phyloP scores from a whole-genome alignment of 2,329 filamentous ascomycete genomes.

The Xylaria hypoxylon region DNA sequence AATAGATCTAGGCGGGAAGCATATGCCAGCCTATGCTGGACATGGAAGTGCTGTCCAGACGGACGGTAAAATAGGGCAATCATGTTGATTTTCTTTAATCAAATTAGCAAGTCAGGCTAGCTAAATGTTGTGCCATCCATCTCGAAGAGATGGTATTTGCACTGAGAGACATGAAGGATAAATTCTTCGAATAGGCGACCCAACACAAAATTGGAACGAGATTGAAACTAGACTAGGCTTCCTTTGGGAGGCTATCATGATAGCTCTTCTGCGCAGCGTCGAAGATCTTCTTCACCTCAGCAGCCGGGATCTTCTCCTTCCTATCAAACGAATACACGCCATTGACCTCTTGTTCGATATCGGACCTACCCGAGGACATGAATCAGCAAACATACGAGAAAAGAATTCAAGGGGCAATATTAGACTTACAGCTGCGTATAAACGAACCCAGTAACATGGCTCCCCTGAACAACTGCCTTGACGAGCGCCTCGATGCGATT shows the following conservation, averaged over 20 bases:
- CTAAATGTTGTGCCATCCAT: too few relatives aligned
- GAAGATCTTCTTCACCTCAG: constrained; percentile 68
- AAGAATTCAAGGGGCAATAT: neutral
- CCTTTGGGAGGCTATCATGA: constrained; percentile 48
- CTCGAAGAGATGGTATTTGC: neutral
- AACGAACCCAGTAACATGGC: constrained; percentile 69
- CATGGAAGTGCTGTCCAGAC: too few relatives aligned
- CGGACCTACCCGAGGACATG: constrained; percentile 52
- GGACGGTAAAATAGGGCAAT: neutral
- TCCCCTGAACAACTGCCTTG: constrained; percentile 67
- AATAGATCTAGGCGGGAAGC: too few relatives aligned
- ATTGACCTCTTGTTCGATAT: constrained; percentile 77
- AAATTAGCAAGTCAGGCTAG: neutral
- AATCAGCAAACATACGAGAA: constrained; percentile 21
- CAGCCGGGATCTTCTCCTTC: constrained; percentile 68
- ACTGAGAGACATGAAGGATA: neutral
- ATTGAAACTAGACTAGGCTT: constrained; percentile 5
- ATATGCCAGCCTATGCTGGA: too few relatives aligned
- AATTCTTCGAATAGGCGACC: neutral
- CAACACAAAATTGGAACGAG: neutral
- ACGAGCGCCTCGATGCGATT: constrained; percentile 68
- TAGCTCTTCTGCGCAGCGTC: constrained; percentile 64
- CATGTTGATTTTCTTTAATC: too few relatives aligned
- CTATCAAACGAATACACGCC: constrained; percentile 73
- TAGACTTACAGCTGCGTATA: constrained; percentile 71